phyloP scores from a whole-genome alignment of 208 protist genomes.

The Hexamita inflata region DNA sequence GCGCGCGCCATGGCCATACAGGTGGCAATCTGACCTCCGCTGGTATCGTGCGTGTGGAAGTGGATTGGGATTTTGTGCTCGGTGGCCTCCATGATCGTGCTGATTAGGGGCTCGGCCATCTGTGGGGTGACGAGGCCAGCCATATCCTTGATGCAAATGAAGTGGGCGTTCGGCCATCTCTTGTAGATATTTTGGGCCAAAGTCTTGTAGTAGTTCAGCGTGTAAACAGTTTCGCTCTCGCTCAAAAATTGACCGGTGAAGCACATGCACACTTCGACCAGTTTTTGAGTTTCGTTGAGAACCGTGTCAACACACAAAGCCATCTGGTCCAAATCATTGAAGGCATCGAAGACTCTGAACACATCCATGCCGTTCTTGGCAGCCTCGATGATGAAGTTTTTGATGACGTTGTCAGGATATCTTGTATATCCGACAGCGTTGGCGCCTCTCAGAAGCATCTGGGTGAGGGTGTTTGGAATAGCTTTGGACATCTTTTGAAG shows the following conservation, averaged over 20 bases:
- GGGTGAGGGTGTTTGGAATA: slow-evolving; percentile 65
- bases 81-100: slow-evolving; percentile 52
- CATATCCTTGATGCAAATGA: slow-evolving; percentile 67
- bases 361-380: slow-evolving; percentile 62
- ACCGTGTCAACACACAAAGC: slow-evolving; percentile 50
- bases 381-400: slow-evolving; percentile 56
- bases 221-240: slow-evolving; percentile 47
- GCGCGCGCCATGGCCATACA: slow-evolving; percentile 56
- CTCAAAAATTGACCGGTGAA: slow-evolving; percentile 52
- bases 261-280: slow-evolving; percentile 50
- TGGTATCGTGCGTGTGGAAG: slow-evolving; percentile 71
- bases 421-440: slow-evolving; percentile 71
- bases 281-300: slow-evolving; percentile 37
- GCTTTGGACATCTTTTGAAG: slow-evolving; percentile 52
- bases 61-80: slow-evolving; percentile 58
- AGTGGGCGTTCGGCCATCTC: slow-evolving; percentile 48
- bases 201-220: slow-evolving; percentile 47
- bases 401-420: slow-evolving; percentile 68
- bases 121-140: slow-evolving; percentile 58
- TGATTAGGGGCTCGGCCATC: slow-evolving; percentile 43
- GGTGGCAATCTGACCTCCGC: slow-evolving; percentile 57
- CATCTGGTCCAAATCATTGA: slow-evolving; percentile 66
- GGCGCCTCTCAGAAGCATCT: slow-evolving; percentile 68
- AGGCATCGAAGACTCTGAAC: slow-evolving; percentile 70
- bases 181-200: slow-evolving; percentile 37